Percentiles rank a stretch among this genome's conserved stretches.
Evolutionary conservation across 176 grass and related monocot species (phyloP).

Genomic region (Avena insularis): DNA sequence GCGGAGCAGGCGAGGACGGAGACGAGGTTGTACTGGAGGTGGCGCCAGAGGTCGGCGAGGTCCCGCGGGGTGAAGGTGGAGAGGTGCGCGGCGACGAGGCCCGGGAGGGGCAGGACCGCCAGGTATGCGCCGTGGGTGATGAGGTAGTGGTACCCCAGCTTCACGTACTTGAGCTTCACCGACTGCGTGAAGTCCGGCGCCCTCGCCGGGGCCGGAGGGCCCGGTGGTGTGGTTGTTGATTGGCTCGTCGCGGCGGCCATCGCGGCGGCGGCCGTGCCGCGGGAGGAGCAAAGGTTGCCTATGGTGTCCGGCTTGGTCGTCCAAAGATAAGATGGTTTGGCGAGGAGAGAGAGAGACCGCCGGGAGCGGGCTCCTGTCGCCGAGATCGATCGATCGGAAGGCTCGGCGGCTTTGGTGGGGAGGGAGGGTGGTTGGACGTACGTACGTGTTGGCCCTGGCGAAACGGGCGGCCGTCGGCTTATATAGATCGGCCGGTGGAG

Average conservation of each 20-base stretch:
- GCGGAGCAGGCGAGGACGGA: constrained; percentile 44
- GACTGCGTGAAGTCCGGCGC: constrained; percentile 65
- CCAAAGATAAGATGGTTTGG: background rate
- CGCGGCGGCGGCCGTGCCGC: background rate
- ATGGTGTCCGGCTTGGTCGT: background rate
- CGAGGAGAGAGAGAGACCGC: background rate
- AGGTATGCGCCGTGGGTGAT: constrained; percentile 70
- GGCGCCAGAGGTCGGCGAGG: constrained; percentile 45
- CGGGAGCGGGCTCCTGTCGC: constrained; percentile 1
- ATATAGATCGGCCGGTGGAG: background rate
- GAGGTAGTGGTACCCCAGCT: constrained; percentile 77
- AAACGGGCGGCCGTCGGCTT: background rate
- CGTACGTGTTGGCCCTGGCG: background rate
- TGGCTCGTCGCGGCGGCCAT: constrained; percentile 21
- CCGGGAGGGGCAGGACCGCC: constrained; percentile 35
- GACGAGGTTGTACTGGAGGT: constrained; percentile 50
- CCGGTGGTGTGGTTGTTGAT: background rate
- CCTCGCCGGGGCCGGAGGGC: background rate
- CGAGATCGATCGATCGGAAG: background rate
- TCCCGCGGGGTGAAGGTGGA: constrained; percentile 54
- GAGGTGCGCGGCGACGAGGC: constrained; percentile 53
- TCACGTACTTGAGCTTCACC: constrained; percentile 83
- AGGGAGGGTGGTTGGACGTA: too few relatives aligned
- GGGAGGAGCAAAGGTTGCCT: constrained; percentile 8
- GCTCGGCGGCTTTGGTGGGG: background rate